Conservation (phyloP, 352 stramenopile species). For the Globisporangium irregulare region DNA sequence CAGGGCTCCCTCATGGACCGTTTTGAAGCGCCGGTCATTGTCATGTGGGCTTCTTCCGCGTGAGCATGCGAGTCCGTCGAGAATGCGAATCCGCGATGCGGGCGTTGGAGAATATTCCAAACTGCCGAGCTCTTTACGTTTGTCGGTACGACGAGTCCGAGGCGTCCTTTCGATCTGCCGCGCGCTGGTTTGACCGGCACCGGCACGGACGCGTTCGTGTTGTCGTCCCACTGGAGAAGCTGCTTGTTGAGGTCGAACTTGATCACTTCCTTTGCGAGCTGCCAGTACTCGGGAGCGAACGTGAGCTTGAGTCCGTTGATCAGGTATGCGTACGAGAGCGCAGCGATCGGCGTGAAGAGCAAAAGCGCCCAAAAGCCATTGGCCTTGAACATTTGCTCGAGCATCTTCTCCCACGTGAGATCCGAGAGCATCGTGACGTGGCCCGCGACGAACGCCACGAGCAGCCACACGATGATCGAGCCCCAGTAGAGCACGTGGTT, state of each 20-base stretch:
- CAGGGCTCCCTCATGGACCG: constrained; percentile 9
- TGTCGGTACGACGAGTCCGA: constrained; percentile 39
- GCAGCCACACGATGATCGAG: constrained; percentile 60
- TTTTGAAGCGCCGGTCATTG: constrained; percentile 46
- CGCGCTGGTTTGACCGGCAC: constrained; percentile 31
- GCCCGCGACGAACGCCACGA: constrained; percentile 54
- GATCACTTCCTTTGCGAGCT: constrained; percentile 70
- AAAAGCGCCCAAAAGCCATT: constrained; percentile 56
- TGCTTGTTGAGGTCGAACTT: constrained; percentile 62
- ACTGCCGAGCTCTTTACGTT: constrained; percentile 17
- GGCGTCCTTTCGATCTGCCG: constrained; percentile 18
- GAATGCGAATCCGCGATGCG: constrained; percentile 74
- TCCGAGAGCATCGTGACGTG: constrained; percentile 55
- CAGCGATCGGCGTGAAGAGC: constrained; percentile 49
- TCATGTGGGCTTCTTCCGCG: constrained; percentile 45
- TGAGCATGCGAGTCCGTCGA: constrained; percentile 57
- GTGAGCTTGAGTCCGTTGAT: constrained; percentile 50
- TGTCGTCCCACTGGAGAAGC: constrained; percentile 65
- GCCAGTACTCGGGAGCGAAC: constrained; percentile 75
- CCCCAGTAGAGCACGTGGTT: constrained; percentile 67
- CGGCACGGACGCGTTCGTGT: constrained; percentile 45
- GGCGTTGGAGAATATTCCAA: constrained; percentile 26
- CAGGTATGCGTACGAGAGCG: constrained; percentile 53
- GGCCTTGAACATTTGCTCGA: constrained; percentile 57
- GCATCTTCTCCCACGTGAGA: constrained; percentile 70